phyloP scores from a whole-genome alignment of 139 green algal genomes.

The Pseudopediastrum boryanum region DNA sequence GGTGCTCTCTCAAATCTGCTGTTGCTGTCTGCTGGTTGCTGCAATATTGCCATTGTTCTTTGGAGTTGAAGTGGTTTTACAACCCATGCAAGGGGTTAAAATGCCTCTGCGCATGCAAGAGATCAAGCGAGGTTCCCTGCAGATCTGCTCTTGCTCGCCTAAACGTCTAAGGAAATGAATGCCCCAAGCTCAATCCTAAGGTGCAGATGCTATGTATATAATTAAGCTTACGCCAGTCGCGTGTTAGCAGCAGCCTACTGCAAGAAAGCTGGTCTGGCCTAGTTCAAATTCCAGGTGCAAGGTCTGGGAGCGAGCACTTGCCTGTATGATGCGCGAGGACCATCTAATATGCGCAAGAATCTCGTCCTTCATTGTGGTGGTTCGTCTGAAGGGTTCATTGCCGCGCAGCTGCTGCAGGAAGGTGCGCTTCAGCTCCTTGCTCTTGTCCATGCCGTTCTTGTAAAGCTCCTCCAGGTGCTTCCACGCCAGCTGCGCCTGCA shows the following conservation, averaged over 20 bases:
- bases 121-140: no score
- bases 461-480: not conserved
- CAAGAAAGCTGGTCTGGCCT: not conserved
- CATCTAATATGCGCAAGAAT: conserved; percentile 11
- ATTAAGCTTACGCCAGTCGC: not conserved
- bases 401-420: conserved; percentile 7
- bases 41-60: no score
- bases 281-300: not conserved
- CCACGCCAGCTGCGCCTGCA: not conserved
- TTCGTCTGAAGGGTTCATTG: not conserved
- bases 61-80: no score
- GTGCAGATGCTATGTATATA: not conserved
- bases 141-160: not conserved
- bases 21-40: no score
- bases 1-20: no score
- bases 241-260: not conserved
- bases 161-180: not conserved
- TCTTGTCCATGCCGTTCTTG: not conserved
- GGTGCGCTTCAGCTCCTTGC: not conserved
- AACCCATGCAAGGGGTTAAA: no score
- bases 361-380: conserved; percentile 10
- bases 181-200: not conserved
- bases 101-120: no score
- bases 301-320: not conserved
- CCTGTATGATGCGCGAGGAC: conserved; percentile 9